These are phyloP conservation scores for Chiua virens DNA, from an alignment of 768 basidiomycete genomes.

Conservation along the genomic window DNA sequence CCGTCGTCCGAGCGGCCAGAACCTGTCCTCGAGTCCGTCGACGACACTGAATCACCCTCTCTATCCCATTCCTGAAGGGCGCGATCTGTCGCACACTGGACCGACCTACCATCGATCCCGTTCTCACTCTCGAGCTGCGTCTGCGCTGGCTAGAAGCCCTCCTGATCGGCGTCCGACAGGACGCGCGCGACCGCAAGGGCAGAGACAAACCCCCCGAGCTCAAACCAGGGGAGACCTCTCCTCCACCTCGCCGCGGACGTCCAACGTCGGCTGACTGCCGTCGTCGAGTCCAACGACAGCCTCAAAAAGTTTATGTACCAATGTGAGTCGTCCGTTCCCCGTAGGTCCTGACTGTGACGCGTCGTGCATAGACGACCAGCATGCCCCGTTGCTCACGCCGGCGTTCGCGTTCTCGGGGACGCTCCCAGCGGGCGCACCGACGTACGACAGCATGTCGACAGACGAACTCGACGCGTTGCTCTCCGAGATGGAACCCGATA, in stretches of 20 bases:
- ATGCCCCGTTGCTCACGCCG: constrained; percentile 72
- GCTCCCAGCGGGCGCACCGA: constrained; percentile 44
- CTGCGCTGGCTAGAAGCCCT: constrained; percentile 81
- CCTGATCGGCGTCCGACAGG: constrained; percentile 60
- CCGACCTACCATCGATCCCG: constrained; percentile 53
- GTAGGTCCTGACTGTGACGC: too few species aligned
- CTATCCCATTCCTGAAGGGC: constrained; percentile 3
- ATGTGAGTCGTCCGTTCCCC: constrained; percentile 42
- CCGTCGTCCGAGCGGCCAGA: constrained; percentile 13
- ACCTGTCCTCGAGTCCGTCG: constrained; percentile 22
- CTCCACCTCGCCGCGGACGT: constrained; percentile 59
- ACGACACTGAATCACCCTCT: constrained; percentile 15
- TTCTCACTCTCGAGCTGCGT: constrained; percentile 70
- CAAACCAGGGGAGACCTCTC: constrained; percentile 56
- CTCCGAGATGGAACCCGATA: constrained; percentile 79
- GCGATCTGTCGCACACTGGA: constrained; percentile 4
- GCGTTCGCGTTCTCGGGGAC: constrained; percentile 73
- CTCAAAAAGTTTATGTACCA: constrained; percentile 72
- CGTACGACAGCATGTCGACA: constrained; percentile 64
- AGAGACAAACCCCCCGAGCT: constrained; percentile 35
- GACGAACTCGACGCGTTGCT: constrained; percentile 71
- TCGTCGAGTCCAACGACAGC: constrained; percentile 69
- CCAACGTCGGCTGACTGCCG: constrained; percentile 52
- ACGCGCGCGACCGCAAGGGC: constrained; percentile 43
- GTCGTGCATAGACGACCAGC: constrained; percentile 60